Evolutionary conservation across 2,329 filamentous ascomycete species (phyloP), one percentile per base, ranked within the genome.

Genomic region (Aspergillus nomiae): DNA sequence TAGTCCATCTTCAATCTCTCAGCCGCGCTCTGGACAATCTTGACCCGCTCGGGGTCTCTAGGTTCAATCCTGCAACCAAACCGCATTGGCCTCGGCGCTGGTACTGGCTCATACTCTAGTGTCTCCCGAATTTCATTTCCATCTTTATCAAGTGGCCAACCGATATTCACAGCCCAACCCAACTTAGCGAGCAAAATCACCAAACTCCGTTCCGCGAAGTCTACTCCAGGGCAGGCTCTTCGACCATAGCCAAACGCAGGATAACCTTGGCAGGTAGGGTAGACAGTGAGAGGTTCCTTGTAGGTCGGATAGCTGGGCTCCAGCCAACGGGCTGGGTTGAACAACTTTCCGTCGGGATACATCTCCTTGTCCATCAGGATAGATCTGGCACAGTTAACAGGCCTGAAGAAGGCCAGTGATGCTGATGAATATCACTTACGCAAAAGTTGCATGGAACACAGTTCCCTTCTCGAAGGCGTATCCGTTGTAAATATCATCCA

Each of bases 161-260:
- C 8, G 26, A 62, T 62, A 38, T 58, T 58, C 36, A 58, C 14
- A 4, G 87, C 50, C 70, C 70, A 70, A 21, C 62, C 69, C 19
- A 71, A 60, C 36, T 64, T 56, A 19, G 70, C 67, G 32, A 65
- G 51, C 28, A 70, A 43, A 21, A 70, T 63, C 16, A 68, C 58
- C 16, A 71, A 51, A 21, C 60, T 66, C 41, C 65, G 62, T 60
- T 72, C 70, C 2, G 70, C 69, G 43, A 72, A 69, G 59, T 73
- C 67, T 36, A 73, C 69, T 54, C 72, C 72, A 9, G 68, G 70
- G 54, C 71, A 74, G 61, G 69, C 67, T 50, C 72, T 68, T n/a
- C 70, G 67, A 61, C 71, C 72, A 65, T 69, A 73, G 34, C 70
- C 71, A 62, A 74, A 74, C 55, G 65, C 64, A 56, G 68, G 65